These are phyloP conservation scores for Colletotrichum sp. DNA, from an alignment of 2,329 filamentous ascomycete genomes.

Conservation along the genomic window DNA sequence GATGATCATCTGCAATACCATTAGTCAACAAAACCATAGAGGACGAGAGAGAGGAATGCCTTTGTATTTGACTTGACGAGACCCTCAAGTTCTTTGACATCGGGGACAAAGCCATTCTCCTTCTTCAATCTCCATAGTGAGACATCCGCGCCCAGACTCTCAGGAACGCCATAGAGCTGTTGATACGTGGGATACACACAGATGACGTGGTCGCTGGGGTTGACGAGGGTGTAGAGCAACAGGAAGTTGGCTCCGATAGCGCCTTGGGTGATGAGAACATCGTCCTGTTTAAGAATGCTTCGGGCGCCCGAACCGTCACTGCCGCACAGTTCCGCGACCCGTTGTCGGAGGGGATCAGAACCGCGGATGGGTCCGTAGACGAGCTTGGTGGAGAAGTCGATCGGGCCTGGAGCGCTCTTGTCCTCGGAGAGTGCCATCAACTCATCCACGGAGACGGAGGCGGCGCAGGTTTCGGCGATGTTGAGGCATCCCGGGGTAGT, in stretches of 20 bases:
- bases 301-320: constrained; percentile 39
- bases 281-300: constrained; percentile 45
- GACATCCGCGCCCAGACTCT: constrained; percentile 74
- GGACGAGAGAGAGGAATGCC: constrained; percentile 47
- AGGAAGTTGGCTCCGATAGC: constrained; percentile 81
- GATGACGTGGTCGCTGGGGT: constrained; percentile 78
- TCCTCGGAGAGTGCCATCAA: constrained; percentile 64
- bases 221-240: constrained; percentile 71
- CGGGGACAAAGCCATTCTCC: constrained; percentile 67
- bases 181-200: constrained; percentile 86
- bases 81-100: constrained; percentile 66
- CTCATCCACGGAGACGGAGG: constrained; percentile 75
- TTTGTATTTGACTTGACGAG: constrained; percentile 73
- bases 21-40: not conserved
- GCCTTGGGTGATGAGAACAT: constrained; percentile 76
- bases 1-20: constrained; percentile 47
- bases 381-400: constrained; percentile 60
- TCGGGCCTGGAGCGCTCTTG: constrained; percentile 43
- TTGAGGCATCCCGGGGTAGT: constrained; percentile 65
- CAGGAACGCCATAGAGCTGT: constrained; percentile 77
- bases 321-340: constrained; percentile 70
- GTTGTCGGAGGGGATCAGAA: constrained; percentile 65
- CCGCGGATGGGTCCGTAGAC: constrained; percentile 78
- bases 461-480: constrained; percentile 80
- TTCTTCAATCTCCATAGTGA: constrained; percentile 73